These are phyloP conservation scores for Rhizophagus sp. DNA, from an alignment of 192 early-diverging fungal species.

Conservation along the genomic window DNA sequence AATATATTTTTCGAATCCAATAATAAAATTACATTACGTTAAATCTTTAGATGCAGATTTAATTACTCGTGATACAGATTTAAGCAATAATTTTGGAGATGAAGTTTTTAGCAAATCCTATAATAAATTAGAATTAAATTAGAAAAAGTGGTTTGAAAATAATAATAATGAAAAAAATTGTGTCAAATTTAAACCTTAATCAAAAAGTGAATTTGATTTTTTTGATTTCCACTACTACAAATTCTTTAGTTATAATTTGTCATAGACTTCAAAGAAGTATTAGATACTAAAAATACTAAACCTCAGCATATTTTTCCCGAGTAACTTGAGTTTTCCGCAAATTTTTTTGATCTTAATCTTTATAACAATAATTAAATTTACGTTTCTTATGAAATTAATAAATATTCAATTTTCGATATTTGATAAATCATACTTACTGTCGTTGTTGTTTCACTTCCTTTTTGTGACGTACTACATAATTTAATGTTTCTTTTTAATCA, in stretches of 20 bases:
- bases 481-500: background rate
- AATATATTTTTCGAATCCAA: background rate
- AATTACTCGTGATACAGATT: slow-evolving; percentile 1
- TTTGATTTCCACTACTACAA: background rate
- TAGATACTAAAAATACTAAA: background rate
- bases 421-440: background rate
- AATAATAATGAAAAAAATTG: background rate
- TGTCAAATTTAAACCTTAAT: slow-evolving; percentile 7
- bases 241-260: background rate
- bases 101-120: slow-evolving; percentile 4
- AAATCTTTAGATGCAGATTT: slow-evolving; percentile 6
- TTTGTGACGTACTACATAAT: background rate
- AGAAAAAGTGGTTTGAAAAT: background rate
- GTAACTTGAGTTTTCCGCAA: slow-evolving; percentile 14
- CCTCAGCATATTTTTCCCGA: background rate
- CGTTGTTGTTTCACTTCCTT: slow-evolving; percentile 18
- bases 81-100: slow-evolving; percentile 3
- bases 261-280: background rate
- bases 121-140: background rate
- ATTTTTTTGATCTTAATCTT: slow-evolving; percentile 9
- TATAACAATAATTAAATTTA: background rate
- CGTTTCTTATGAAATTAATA: background rate
- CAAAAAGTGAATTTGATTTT: background rate
- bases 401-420: background rate
- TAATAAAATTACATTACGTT: background rate